Conservation (phyloP, 2,329 filamentous ascomycete species). For the Nigrospora osmanthi region DNA sequence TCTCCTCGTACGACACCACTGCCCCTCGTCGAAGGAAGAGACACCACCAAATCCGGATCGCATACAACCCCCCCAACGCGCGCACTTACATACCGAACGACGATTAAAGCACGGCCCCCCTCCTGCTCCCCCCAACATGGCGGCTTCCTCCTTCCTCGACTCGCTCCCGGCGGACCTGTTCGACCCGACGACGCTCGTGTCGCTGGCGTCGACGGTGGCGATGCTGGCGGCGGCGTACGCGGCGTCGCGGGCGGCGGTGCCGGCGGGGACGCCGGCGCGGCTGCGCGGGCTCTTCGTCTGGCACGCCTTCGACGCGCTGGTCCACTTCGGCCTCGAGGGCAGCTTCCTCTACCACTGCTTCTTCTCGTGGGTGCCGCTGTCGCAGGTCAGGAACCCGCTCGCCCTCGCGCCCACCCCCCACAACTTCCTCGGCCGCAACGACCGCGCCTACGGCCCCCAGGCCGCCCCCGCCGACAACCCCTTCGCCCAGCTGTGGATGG, state of each 20-base stretch:
- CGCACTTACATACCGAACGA: background rate
- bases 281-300: constrained; percentile 81
- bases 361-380: constrained; percentile 47
- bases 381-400: constrained; percentile 22
- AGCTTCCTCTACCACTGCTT: constrained; percentile 93
- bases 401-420: constrained; percentile 38
- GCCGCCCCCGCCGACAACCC: constrained; percentile 41
- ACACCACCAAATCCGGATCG: background rate
- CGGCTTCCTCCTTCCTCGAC: constrained; percentile 13
- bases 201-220: constrained; percentile 45
- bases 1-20: background rate
- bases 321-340: constrained; percentile 86
- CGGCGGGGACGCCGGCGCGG: constrained; percentile 42
- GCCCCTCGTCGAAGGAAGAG: too few relatives aligned
- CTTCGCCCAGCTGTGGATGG: constrained; percentile 59
- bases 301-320: constrained; percentile 89
- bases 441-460: constrained; percentile 49
- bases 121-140: constrained; percentile 6
- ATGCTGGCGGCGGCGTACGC: constrained; percentile 43
- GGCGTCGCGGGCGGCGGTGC: constrained; percentile 36
- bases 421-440: constrained; percentile 42
- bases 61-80: background rate
- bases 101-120: background rate
- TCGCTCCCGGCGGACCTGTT: constrained; percentile 47
- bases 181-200: constrained; percentile 52